Evolutionary conservation across 1,284 basidiomycete genomes (phyloP), one percentile per base, ranked within the genome.

Genomic region (Tylopilus sp.): DNA sequence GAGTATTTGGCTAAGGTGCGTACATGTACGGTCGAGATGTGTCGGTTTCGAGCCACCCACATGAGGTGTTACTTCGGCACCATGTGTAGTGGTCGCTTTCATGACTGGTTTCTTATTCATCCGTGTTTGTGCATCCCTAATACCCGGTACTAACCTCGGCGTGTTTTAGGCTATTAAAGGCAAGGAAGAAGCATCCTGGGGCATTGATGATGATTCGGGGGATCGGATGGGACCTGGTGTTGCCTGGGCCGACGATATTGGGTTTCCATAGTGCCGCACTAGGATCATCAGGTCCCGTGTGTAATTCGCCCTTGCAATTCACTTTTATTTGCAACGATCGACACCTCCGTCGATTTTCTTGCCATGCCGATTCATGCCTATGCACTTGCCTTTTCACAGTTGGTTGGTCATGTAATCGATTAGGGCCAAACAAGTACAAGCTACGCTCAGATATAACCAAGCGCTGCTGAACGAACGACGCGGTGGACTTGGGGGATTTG

Each of bases 1-100:
- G 86, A 87, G 39, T 89, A 80, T 55, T 60, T 88, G 59, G 71
- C 59, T 21, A 89, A 87, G 77, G 85, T 84, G 33, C 28, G 64
- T 12, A 11, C 24, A 4, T 2, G 10, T 11, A 11, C 8, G 3
- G 11, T 37, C 12, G 21, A 24, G 21, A 24, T 6, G 21, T 24
- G 21, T 24, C 21, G 21, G 21, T 24, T 24, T 6, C 21, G 21
- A 24, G 21, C 21, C 21, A 24, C 3, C 3, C 6, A 24, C 6
- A 24, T 24, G 21, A 24, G 21, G 21, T 24, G 21, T 24, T n/a
- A 6, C 21, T 24, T 24, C 21, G 21, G 21, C 6, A 24, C 6
- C 21, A 24, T 6, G 21, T 6, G 21, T 24, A 6, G 6, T 24
- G 21, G 21, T 6, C 21, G 21, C 21, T 24, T 24, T 24, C 21